Base-by-base conservation (phyloP, 345 rosid species). In the Punica granatum region DNA sequence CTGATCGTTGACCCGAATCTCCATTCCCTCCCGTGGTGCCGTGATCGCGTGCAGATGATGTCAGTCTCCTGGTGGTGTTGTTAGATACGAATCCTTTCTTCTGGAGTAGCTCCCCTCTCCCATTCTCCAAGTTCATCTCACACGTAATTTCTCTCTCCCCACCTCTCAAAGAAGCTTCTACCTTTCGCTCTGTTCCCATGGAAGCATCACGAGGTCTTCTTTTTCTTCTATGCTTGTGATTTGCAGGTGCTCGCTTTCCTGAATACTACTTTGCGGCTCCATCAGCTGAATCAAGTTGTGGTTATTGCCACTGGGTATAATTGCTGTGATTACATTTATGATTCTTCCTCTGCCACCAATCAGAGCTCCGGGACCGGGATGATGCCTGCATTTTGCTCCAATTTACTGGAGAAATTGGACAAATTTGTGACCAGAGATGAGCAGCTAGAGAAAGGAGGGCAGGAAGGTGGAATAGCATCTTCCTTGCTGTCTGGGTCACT, bases 401-500 rank as follows among this genome's bases (percentile, higher is more conserved):
- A 72, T 58, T 70, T 93, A 66, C 73, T 93, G 74, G 77, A 76
- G 74, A 89, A 82, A 46, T 74, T 93, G 79, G 94, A 83, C 75
- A 85, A 80, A 23, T 93, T 93, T 81, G 61, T 84, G 74, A 64
- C 44, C 26, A 80, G 67, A 73, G 97, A 93, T 63, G 98, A 90
- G 77, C 69, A 84, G 63, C 81, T 86, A 60, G 75, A 74, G 43
- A 86, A 77, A 62, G 74, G 76, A 36, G 80, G 72, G 51, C 23
- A 75, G 8, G 85, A 66, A 33, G 78, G 87, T 67, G 76, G 77
- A 74, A 67, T 81, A 33, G 72, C 75, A 39, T 88, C 88, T 70
- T 90, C 95, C 15, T 76, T 93, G 71, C 81, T 90, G 64, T 90
- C 98, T 1, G 98, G 96, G 32, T 85, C 98, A 51, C 79, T 90